phyloP scores from a whole-genome alignment of 2,329 filamentous ascomycete species.

The Dactylellina sp. region DNA sequence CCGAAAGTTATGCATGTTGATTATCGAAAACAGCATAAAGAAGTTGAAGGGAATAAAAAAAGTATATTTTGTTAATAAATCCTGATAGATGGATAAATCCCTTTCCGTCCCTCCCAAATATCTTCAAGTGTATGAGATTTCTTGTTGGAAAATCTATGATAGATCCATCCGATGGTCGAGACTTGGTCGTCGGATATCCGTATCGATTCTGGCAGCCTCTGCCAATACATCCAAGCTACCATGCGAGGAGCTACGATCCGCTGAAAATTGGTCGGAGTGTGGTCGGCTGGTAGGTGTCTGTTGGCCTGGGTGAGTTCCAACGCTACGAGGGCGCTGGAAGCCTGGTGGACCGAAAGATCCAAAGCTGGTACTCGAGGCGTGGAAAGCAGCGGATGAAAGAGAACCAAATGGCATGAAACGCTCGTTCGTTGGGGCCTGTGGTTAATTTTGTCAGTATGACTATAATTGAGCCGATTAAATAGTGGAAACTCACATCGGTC shows the following conservation, averaged over 20 bases:
- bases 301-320: constrained; percentile 32
- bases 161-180: constrained; percentile 54
- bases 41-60: constrained; percentile 11
- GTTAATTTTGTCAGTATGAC: constrained; percentile 23
- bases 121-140: neutral
- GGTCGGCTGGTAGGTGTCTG: constrained; percentile 17
- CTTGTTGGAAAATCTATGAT: constrained; percentile 18
- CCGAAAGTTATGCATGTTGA: constrained; percentile 37
- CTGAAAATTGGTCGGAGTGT: constrained; percentile 35
- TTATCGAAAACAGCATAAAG: constrained; percentile 12
- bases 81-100: constrained; percentile 11
- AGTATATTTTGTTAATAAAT: constrained; percentile 9
- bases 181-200: constrained; percentile 46
- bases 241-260: constrained; percentile 44
- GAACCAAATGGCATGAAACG: constrained; percentile 53
- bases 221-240: constrained; percentile 53
- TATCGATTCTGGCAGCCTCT: constrained; percentile 55
- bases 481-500: constrained; percentile 41
- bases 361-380: constrained; percentile 43
- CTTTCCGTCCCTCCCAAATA: constrained; percentile 1
- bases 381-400: constrained; percentile 52
- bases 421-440: constrained; percentile 44
- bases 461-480: neutral
- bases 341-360: constrained; percentile 39
- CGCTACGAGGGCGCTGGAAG: constrained; percentile 44